phyloP scores from a whole-genome alignment of 768 basidiomycete genomes.

The Gloeostereum incarnatum region DNA sequence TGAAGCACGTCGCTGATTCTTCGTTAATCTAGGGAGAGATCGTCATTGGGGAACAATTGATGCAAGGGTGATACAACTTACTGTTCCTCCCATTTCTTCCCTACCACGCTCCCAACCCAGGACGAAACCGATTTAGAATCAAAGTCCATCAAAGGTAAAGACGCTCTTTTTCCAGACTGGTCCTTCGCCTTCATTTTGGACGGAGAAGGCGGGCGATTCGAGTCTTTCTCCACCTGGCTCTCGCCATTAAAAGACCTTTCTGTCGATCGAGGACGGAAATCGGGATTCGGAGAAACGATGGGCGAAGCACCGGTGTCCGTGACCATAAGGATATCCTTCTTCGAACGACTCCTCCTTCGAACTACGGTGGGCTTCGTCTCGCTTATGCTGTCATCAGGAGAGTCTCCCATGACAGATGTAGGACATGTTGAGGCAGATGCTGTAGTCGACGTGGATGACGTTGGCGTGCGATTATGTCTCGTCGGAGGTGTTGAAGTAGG shows the following conservation, averaged over 20 bases:
- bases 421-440: not conserved
- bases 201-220: too few species aligned
- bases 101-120: slow-evolving; percentile 46
- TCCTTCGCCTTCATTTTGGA: too few species aligned
- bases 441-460: slow-evolving; percentile 3
- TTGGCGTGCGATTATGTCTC: slow-evolving; percentile 2
- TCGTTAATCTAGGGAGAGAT: slow-evolving; percentile 42
- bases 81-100: slow-evolving; percentile 56
- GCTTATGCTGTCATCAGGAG: slow-evolving; percentile 6
- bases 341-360: slow-evolving; percentile 13
- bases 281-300: slow-evolving; percentile 39
- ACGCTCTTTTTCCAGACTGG: too few species aligned
- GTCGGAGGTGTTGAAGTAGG: not conserved
- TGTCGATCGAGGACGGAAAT: slow-evolving; percentile 21
- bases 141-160: too few species aligned
- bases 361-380: too few species aligned
- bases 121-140: slow-evolving; percentile 18
- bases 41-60: slow-evolving; percentile 1
- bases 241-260: too few species aligned
- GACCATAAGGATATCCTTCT: slow-evolving; percentile 26
- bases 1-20: slow-evolving; percentile 62
- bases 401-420: slow-evolving; percentile 15
- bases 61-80: slow-evolving; percentile 22
- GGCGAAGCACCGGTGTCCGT: slow-evolving; percentile 41
- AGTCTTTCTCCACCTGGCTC: too few species aligned